These are phyloP conservation scores for Candida namnaoensis DNA, from an alignment of 805 yeast genomes.

Conservation along the genomic window DNA sequence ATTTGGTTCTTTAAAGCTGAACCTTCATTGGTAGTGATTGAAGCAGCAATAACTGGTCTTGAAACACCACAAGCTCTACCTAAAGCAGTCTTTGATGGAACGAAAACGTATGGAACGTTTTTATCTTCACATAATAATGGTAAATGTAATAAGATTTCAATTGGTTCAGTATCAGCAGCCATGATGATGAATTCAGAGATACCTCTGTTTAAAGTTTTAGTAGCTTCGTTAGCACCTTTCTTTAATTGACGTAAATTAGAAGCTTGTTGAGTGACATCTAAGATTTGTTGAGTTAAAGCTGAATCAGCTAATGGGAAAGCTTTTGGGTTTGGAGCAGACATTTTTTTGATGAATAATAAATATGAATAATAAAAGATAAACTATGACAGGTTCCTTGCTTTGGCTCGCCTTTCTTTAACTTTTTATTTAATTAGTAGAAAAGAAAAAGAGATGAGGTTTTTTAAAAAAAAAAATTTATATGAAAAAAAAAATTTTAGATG, in stretches of 20 bases:
- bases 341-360: slow-evolving; percentile 16
- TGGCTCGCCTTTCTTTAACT: not conserved
- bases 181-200: slow-evolving; percentile 97
- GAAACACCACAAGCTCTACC: slow-evolving; percentile 99
- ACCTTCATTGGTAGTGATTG: slow-evolving; percentile 97
- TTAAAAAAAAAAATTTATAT: too few relatives aligned
- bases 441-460: not conserved
- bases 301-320: slow-evolving; percentile 99
- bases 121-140: slow-evolving; percentile 98
- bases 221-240: slow-evolving; percentile 99
- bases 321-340: slow-evolving; percentile 93
- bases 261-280: slow-evolving; percentile 97
- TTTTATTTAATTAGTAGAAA: not conserved
- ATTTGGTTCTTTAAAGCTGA: slow-evolving; percentile 96
- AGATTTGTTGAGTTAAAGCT: slow-evolving; percentile 89
- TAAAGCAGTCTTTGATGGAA: slow-evolving; percentile 95
- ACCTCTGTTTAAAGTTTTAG: slow-evolving; percentile 99
- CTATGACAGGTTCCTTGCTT: slow-evolving; percentile 37
- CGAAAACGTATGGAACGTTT: slow-evolving; percentile 98
- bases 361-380: not conserved
- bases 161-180: slow-evolving; percentile 99
- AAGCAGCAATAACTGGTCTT: slow-evolving; percentile 98
- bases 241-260: slow-evolving; percentile 96
- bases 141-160: slow-evolving; percentile 94
- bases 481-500: too few relatives aligned